Conservation (phyloP, 495 filamentous ascomycete genomes). For the Staphylotrichum longicolle region DNA sequence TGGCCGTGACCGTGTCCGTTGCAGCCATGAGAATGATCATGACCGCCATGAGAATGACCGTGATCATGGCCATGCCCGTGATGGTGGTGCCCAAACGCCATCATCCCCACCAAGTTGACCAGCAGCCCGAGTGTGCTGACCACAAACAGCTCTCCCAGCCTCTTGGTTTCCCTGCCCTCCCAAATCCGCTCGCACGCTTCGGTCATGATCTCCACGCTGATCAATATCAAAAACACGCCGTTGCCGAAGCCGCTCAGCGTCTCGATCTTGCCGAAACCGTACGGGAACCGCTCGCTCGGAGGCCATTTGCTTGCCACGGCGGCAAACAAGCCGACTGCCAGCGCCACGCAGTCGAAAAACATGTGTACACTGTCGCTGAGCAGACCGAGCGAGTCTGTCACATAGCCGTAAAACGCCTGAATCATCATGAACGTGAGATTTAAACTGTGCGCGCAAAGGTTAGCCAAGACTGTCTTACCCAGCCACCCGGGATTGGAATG, state of each 20-base stretch:
- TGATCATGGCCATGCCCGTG: constrained; percentile 60
- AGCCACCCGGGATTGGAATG: too few relatives aligned
- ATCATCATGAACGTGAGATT: constrained; percentile 96
- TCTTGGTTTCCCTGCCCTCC: constrained; percentile 75
- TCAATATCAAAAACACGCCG: constrained; percentile 92
- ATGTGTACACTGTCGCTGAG: constrained; percentile 98
- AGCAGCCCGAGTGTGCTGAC: constrained; percentile 81
- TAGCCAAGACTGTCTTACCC: neutral
- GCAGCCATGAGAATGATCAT: constrained; percentile 46
- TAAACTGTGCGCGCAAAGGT: constrained; percentile 54
- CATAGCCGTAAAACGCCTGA: constrained; percentile 88
- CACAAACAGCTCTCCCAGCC: constrained; percentile 80
- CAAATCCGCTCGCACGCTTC: constrained; percentile 86
- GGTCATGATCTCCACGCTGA: constrained; percentile 94
- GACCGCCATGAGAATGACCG: constrained; percentile 29
- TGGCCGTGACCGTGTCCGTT: constrained; percentile 53
- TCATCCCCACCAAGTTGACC: constrained; percentile 90
- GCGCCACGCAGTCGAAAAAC: constrained; percentile 97
- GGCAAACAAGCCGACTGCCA: constrained; percentile 89
- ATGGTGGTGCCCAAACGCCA: constrained; percentile 72
- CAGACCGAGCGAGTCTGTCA: constrained; percentile 88
- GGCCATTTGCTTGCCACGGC: constrained; percentile 98
- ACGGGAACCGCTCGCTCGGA: constrained; percentile 80
- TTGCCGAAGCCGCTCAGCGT: constrained; percentile 96
- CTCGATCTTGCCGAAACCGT: constrained; percentile 95